These are phyloP conservation scores for Serpula lacrymans DNA, from an alignment of 768 basidiomycete species.

Conservation along the genomic window DNA sequence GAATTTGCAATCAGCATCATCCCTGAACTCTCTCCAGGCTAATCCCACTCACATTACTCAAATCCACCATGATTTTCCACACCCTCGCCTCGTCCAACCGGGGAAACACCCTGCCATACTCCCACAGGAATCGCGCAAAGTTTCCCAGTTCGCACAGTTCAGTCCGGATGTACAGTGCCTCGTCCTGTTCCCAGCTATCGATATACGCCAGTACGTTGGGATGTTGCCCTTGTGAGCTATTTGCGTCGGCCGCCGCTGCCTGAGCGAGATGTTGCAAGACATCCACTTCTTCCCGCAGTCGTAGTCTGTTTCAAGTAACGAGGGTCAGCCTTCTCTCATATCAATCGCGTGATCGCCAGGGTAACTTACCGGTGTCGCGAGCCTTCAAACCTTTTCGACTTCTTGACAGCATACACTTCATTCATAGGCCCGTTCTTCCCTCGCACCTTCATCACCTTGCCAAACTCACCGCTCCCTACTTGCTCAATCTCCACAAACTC, in stretches of 20 bases:
- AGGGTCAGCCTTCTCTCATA: constrained; percentile 9
- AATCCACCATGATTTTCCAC: constrained; percentile 93
- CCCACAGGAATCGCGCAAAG: constrained; percentile 85
- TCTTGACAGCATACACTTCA: constrained; percentile 83
- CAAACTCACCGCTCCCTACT: constrained; percentile 91
- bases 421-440: constrained; percentile 54
- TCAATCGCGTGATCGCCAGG: too few species aligned
- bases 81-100: constrained; percentile 87
- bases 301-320: constrained; percentile 45
- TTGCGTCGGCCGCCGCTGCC: constrained; percentile 22
- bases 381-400: constrained; percentile 90
- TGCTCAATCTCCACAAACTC: constrained; percentile 79
- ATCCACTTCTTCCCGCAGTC: constrained; percentile 92
- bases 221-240: constrained; percentile 40
- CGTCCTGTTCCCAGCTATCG: constrained; percentile 95
- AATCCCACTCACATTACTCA: constrained; percentile 69
- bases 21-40: constrained; percentile 4
- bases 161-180: constrained; percentile 86
- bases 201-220: constrained; percentile 85
- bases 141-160: constrained; percentile 94
- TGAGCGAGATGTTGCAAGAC: constrained; percentile 73
- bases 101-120: constrained; percentile 83
- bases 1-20: constrained; percentile 9
- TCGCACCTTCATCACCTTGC: constrained; percentile 83
- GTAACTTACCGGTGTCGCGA: constrained; percentile 77